A percentile compares a stretch with the other conserved stretches of the same genome.
These are phyloP conservation scores for Cymbidium sinense DNA, from an alignment of 106 monocot species.

Conservation along the genomic window DNA sequence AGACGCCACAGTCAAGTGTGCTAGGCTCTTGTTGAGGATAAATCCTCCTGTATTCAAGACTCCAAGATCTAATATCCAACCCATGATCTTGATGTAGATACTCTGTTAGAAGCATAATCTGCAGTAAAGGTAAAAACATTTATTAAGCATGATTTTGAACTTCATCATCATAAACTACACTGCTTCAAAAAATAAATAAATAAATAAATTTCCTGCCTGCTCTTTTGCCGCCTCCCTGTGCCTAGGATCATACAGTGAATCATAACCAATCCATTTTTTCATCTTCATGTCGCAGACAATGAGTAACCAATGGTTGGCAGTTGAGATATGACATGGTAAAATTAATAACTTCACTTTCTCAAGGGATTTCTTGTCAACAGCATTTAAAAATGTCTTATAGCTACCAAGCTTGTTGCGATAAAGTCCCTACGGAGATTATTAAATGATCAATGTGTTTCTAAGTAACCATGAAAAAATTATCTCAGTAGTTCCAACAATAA, in stretches of 20 bases:
- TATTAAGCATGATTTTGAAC: not conserved
- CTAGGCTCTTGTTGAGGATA: constrained; percentile 6
- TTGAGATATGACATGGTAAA: constrained; percentile 1
- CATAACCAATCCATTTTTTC: not conserved
- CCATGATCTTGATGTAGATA: constrained; percentile 1
- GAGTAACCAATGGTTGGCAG: constrained; percentile 6
- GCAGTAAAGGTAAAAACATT: not conserved
- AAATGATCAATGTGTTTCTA: not conserved
- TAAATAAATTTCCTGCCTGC: not conserved
- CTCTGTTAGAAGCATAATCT: constrained; percentile 1
- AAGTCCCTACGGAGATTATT: constrained; percentile 5
- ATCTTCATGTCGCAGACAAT: not conserved
- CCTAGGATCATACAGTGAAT: constrained; percentile 5
- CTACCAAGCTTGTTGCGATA: constrained; percentile 11
- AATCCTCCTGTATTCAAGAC: constrained; percentile 1
- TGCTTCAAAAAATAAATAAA: too few relatives aligned
- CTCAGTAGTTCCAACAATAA: not conserved
- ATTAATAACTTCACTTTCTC: constrained; percentile 1
- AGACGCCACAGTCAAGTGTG: constrained; percentile 6
- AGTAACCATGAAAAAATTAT: not conserved
- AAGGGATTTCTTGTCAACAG: not conserved
- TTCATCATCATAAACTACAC: not conserved
- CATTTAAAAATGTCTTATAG: constrained; percentile 8
- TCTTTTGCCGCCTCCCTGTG: constrained; percentile 5
- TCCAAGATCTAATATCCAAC: constrained; percentile 9